These are phyloP conservation scores for Ramalina intermedia DNA, from an alignment of 495 filamentous ascomycete genomes.

Conservation along the genomic window DNA sequence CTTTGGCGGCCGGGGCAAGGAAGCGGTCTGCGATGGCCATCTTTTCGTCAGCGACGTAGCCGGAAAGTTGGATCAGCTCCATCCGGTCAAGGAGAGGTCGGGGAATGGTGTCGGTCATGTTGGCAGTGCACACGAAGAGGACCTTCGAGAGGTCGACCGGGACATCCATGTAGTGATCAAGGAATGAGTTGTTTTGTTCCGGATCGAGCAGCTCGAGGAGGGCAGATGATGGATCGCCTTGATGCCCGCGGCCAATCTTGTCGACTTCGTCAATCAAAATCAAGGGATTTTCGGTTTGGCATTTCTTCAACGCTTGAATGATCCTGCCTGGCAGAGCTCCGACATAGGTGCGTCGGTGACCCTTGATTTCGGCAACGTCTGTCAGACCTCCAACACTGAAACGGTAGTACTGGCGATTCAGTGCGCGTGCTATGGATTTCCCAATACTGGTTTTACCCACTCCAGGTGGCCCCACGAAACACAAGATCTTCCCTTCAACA, in stretches of 20 bases:
- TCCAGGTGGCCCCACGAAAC: conserved; percentile 89
- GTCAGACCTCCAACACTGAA: conserved; percentile 95
- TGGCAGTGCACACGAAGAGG: conserved; percentile 96
- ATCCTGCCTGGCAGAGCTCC: conserved; percentile 91
- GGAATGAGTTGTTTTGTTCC: conserved; percentile 92
- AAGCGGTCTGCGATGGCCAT: conserved; percentile 96
- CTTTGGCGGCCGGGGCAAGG: conserved; percentile 79
- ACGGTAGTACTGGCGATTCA: conserved; percentile 92
- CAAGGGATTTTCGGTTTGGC: conserved; percentile 94
- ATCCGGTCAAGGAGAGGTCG: conserved; percentile 89
- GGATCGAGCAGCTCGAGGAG: conserved; percentile 90
- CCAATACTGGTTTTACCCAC: conserved; percentile 99
- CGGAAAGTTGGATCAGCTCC: conserved; percentile 94
- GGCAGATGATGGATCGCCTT: conserved; percentile 91
- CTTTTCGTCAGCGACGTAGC: conserved; percentile 97
- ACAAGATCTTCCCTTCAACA: conserved; percentile 97
- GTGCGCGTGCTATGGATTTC: conserved; percentile 87
- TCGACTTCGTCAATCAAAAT: conserved; percentile 96
- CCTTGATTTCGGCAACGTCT: conserved; percentile 99
- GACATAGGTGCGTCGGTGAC: conserved; percentile 91
- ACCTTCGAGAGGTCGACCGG: conserved; percentile 97
- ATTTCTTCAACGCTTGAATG: conserved; percentile 97
- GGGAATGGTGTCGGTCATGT: conserved; percentile 97
- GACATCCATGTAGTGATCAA: conserved; percentile 98
- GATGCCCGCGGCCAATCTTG: conserved; percentile 91